Percentiles rank a stretch among this genome's conserved stretches.
phyloP scores from a whole-genome alignment of 371 early-diverging fungal genomes.

The Entomophthora muscae region DNA sequence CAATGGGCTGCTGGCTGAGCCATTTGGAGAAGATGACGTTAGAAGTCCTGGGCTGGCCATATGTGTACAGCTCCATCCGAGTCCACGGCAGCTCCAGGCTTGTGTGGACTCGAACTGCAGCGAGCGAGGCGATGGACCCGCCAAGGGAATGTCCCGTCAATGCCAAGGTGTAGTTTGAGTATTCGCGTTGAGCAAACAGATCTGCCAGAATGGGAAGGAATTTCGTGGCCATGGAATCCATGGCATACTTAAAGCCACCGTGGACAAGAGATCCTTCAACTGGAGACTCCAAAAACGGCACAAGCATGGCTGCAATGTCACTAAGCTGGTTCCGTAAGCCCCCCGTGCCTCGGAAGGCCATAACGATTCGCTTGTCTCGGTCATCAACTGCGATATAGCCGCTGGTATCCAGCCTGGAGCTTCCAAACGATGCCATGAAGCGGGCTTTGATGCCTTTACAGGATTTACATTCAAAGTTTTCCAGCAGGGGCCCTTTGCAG shows the following conservation, averaged over 20 bases:
- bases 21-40: constrained; percentile 3
- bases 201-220: background rate
- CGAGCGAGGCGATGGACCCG: constrained; percentile 1
- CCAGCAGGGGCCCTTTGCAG: background rate
- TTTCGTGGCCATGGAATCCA: background rate
- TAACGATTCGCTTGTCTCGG: background rate
- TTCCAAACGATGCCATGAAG: background rate
- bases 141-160: background rate
- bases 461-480: background rate
- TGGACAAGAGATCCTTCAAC: background rate
- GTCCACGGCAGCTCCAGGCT: background rate
- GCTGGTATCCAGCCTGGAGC: background rate
- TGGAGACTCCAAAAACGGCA: background rate
- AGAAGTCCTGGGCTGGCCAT: constrained; percentile 4
- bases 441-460: background rate
- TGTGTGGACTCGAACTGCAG: background rate
- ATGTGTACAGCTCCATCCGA: background rate
- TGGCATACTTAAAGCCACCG: background rate
- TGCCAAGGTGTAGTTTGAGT: background rate
- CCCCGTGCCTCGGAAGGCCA: background rate
- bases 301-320: background rate
- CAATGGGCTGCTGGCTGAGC: background rate
- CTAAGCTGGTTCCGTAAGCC: background rate
- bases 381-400: background rate
- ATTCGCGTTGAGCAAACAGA: background rate